These are phyloP conservation scores for Hypericum androsaemum DNA, from an alignment of 345 rosid species.

Conservation along the genomic window DNA sequence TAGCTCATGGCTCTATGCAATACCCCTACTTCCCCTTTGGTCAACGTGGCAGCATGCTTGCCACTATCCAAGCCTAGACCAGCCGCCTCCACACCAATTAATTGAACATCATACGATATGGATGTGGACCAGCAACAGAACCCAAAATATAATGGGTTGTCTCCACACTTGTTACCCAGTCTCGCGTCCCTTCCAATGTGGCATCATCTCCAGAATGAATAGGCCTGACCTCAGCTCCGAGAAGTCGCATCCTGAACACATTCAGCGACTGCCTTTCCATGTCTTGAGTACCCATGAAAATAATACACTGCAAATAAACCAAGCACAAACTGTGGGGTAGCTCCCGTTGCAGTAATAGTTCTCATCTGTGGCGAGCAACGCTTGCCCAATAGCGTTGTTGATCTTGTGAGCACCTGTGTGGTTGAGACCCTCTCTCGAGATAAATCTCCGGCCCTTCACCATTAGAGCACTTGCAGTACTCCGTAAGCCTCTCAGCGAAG, in stretches of 20 bases:
- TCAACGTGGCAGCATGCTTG: slow-evolving; percentile 87
- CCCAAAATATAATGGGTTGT: slow-evolving; percentile 96
- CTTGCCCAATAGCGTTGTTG: slow-evolving; percentile 86
- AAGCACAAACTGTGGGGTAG: slow-evolving; percentile 89
- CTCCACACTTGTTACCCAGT: slow-evolving; percentile 94
- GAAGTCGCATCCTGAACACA: slow-evolving; percentile 87
- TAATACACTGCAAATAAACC: slow-evolving; percentile 63
- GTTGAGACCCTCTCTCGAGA: slow-evolving; percentile 90
- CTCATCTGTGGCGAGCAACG: slow-evolving; percentile 72
- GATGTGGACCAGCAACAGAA: slow-evolving; percentile 96
- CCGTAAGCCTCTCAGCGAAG: too few relatives aligned
- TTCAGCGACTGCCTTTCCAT: slow-evolving; percentile 92
- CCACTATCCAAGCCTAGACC: slow-evolving; percentile 89
- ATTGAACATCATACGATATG: slow-evolving; percentile 79
- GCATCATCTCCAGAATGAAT: slow-evolving; percentile 25
- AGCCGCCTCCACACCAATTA: slow-evolving; percentile 97
- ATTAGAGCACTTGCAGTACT: slow-evolving; percentile 57
- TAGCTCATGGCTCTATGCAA: slow-evolving; percentile 97
- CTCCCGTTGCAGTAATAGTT: slow-evolving; percentile 90
- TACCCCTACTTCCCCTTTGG: slow-evolving; percentile 81
- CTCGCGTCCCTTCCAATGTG: slow-evolving; percentile 44
- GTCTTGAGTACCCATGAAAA: slow-evolving; percentile 94
- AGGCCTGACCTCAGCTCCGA: slow-evolving; percentile 70
- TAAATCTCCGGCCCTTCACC: slow-evolving; percentile 82
- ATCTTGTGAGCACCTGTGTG: slow-evolving; percentile 94